These are phyloP conservation scores for Flaveria floridana DNA, from an alignment of 140 eudicot species.

Conservation along the genomic window DNA sequence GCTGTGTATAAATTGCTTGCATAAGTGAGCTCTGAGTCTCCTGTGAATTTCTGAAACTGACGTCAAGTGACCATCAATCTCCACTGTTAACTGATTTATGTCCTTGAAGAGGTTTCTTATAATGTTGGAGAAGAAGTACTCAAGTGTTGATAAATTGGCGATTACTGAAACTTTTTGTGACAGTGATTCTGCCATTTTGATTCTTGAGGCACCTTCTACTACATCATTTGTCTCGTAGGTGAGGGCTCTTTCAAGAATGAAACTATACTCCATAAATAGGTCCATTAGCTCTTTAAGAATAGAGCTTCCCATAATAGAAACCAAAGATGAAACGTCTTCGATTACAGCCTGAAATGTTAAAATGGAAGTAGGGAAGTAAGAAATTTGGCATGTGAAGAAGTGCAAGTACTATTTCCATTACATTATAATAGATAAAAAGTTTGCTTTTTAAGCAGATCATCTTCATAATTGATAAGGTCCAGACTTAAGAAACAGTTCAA, in stretches of 20 bases:
- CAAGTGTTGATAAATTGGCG: slow-evolving; percentile 50
- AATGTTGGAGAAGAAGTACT: slow-evolving; percentile 41
- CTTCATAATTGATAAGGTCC: background rate
- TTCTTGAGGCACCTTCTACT: slow-evolving; percentile 37
- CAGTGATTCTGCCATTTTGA: slow-evolving; percentile 42
- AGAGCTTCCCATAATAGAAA: slow-evolving; percentile 47
- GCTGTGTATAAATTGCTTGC: slow-evolving; percentile 42
- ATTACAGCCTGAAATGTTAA: slow-evolving; percentile 38
- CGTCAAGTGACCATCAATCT: slow-evolving; percentile 33
- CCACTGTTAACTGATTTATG: slow-evolving; percentile 36
- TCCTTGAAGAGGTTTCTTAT: slow-evolving; percentile 48
- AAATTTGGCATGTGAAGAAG: slow-evolving; percentile 11
- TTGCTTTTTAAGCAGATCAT: background rate
- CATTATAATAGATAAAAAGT: background rate
- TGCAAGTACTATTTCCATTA: background rate
- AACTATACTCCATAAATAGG: slow-evolving; percentile 43
- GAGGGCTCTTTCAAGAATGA: slow-evolving; percentile 59
- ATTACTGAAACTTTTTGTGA: slow-evolving; percentile 53
- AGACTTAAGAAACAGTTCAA: background rate
- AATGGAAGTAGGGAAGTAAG: slow-evolving; percentile 17
- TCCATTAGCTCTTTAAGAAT: slow-evolving; percentile 54
- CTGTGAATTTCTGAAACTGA: slow-evolving; percentile 37
- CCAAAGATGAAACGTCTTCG: slow-evolving; percentile 48
- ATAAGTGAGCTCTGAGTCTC: slow-evolving; percentile 42
- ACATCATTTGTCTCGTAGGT: slow-evolving; percentile 29